Base-by-base conservation (phyloP, 805 yeast genomes). In the Komagataella phaffii region DNA sequence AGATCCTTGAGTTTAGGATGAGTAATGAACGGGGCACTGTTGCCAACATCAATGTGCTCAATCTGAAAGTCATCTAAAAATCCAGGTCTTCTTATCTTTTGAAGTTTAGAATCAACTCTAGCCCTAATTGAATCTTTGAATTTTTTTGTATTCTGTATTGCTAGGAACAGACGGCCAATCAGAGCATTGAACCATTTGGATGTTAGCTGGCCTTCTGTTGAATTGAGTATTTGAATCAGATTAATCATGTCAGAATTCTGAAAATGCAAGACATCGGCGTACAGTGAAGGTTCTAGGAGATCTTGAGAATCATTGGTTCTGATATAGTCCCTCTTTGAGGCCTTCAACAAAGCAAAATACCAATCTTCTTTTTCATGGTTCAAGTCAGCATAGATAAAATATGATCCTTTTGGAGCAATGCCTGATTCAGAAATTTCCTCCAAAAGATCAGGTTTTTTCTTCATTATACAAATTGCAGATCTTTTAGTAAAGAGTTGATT, bases 121-220 rank as follows among this genome's bases (percentile, higher is more conserved):
- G 69, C 66, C 49, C 76, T 73, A 47, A 90, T 70, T 49, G 72
- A 75, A 49, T 74, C 70, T 50, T 82, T 81, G 58, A 89, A 74
- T 12, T 73, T 70, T 10, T 79, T 80, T 0, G 98, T 89, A 49
- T 80, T 74, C 58, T 89, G 88, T 5, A 87, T 66, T 0, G 88
- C 77, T 45, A 93, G 68, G 60, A 90, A 93, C 10, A 91, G 57
- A 53, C 99, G 72, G 0, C 98, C 98, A 12, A 86, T 57, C 2
- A 90, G 55, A 0, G 96, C 96, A 65, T 93, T 93, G 19, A 93
- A 64, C 99, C 98, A 93, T 60, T 86, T 81, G 0, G 95, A 81
- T 19, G 87, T 84, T 24, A 85, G 65, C 59, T 88, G 93, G 1
- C 88, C 88, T 58, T 87, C 95, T 0, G 90, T 79, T 1, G 95